Conservation (phyloP, 176 grass and related monocot species). For the Dactylis glomerata region DNA sequence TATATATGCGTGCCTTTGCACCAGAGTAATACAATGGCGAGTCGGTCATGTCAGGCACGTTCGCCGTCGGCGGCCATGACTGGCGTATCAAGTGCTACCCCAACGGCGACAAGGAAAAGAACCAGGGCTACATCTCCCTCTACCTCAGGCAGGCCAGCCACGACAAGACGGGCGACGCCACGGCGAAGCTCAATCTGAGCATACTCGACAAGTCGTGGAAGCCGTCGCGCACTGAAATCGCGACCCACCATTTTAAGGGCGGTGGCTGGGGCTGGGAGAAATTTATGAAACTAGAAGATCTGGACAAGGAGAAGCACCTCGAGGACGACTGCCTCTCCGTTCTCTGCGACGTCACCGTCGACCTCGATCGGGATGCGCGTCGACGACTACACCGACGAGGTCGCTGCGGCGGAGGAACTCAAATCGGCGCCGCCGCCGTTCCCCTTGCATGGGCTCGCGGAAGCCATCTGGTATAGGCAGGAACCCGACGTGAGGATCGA, state of each 20-base stretch:
- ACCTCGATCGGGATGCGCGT: neutral
- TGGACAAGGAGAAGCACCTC: neutral
- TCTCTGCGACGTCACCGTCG: neutral
- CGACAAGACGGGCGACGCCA: neutral
- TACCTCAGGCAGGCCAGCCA: neutral
- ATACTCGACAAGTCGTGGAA: neutral
- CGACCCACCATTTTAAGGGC: neutral
- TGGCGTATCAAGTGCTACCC: neutral
- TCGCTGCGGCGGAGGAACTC: neutral
- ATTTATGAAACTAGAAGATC: neutral
- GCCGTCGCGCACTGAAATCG: neutral
- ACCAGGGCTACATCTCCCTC: neutral
- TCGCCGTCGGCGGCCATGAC: neutral
- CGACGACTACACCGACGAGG: neutral
- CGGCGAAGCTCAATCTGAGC: neutral
- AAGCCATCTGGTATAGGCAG: neutral
- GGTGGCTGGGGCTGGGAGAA: neutral
- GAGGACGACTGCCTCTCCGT: neutral
- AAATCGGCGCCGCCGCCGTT: neutral
- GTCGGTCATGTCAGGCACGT: neutral
- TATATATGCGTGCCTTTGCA: too few species aligned
- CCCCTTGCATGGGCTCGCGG: neutral
- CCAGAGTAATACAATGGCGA: too few species aligned
- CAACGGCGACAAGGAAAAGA: neutral
- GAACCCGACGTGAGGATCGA: neutral